Evolutionary conservation across 192 early-diverging fungal genomes (phyloP), one percentile per base, ranked within the genome.

Genomic region (Dissophora globulifera): DNA sequence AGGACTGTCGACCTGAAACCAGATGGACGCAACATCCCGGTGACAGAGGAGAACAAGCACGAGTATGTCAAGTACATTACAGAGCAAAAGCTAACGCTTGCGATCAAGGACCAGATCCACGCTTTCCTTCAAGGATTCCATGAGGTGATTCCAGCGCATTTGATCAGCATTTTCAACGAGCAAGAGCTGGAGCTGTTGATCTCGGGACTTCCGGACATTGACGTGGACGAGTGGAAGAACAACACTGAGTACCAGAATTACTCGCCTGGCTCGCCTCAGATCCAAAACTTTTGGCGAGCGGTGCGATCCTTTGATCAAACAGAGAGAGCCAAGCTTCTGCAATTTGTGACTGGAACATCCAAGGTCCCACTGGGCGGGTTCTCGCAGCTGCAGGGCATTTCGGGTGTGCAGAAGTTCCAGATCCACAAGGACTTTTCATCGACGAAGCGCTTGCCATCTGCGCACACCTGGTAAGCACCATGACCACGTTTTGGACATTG

Each of bases 141-240:
- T 65, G 96, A 97, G 55, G 83, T 99, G 47, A 96, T 99, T 69
- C 95, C 97, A 1, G 81, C 86, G 50, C 90, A 94, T 43, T 82
- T 99, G 69, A 91, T 98, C 61, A 91, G 92, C 63, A 99, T 99
- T 48, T 97, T 99, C 69, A 98, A 99, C 78, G 97, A 99, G 79
- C 96, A 99, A 82, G 97, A 99, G 80, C 84, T 99, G 48, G 97
- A 99, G 80, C 87, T 99, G 48, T 81, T 99, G 58, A 99, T 99
- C 75, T 97, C 96, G 43, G 97, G 97, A 22, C 81, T 99, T 83
- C 97, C 97, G 3, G 97, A 99, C 64, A 96, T 99, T 69, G 97
- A 99, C 76, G 93, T 99, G 53, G 97, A 99, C 68, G 97, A 99
- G 79, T 98, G 96, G 97, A 95, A 95, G 69, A 99, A 99, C 82